These are phyloP conservation scores for Themeda triandra DNA, from an alignment of 176 grass and related monocot species.

Conservation along the genomic window DNA sequence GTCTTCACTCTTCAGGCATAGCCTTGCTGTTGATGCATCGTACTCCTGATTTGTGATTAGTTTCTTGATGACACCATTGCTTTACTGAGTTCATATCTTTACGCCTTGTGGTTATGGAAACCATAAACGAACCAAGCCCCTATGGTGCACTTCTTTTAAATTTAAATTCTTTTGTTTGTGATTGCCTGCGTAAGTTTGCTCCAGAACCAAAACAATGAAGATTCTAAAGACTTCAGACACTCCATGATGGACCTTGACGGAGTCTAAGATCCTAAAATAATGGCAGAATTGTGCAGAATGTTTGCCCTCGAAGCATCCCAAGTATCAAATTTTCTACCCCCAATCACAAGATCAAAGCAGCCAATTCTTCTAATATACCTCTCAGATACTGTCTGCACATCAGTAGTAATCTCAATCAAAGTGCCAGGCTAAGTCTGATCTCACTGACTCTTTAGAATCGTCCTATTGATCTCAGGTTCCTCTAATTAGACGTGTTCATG, in stretches of 20 bases:
- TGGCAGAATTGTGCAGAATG: background rate
- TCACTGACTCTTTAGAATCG: no score
- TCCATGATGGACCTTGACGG: background rate
- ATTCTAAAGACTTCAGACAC: background rate
- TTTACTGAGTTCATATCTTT: background rate
- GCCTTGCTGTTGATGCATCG: background rate
- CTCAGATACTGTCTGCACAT: no score
- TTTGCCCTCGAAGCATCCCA: no score
- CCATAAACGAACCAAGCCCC: background rate
- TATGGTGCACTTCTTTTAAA: background rate
- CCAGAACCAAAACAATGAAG: background rate
- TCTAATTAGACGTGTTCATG: no score
- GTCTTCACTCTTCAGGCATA: background rate
- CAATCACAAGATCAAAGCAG: no score
- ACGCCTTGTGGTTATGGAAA: constrained; percentile 1
- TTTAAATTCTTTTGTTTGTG: background rate
- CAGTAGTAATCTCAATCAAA: no score
- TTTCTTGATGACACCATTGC: background rate
- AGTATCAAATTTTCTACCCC: no score
- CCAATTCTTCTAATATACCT: no score
- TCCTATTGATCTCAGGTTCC: no score
- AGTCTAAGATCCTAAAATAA: background rate
- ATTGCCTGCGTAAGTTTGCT: background rate
- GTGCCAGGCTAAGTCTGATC: no score
- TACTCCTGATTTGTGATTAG: background rate